Percentiles rank a stretch among this genome's conserved stretches.
phyloP scores from a whole-genome alignment of 2,329 filamentous ascomycete species.

The Epichloe coenophiala region DNA sequence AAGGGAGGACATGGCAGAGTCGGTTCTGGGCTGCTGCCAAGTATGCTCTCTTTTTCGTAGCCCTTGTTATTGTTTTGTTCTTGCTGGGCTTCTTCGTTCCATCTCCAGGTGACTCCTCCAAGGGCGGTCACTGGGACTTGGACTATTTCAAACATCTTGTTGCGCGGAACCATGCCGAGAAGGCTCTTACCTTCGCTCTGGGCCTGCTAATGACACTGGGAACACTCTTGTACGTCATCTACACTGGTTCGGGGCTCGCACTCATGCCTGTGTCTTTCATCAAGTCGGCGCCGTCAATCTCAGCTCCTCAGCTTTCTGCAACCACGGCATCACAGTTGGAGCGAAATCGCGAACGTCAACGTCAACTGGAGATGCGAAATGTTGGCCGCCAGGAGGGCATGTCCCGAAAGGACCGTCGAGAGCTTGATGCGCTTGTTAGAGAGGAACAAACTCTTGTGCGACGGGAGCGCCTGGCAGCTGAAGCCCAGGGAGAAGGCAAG shows the following conservation, averaged over 20 bases:
- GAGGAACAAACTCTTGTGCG: conserved; percentile 89
- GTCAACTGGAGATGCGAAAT: conserved; percentile 78
- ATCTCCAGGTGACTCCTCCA: conserved; percentile 51
- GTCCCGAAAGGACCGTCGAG: conserved; percentile 72
- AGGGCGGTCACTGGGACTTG: conserved; percentile 55
- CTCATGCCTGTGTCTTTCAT: conserved; percentile 82
- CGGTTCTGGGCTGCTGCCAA: conserved; percentile 76
- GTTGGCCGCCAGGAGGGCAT: conserved; percentile 61
- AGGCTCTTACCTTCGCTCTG: conserved; percentile 78
- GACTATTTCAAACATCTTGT: conserved; percentile 86
- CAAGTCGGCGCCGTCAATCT: conserved; percentile 79
- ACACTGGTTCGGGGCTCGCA: conserved; percentile 80
- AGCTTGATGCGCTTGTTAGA: conserved; percentile 73
- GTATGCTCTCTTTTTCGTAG: conserved; percentile 77
- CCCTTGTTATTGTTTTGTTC: conserved; percentile 71
- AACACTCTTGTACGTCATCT: conserved; percentile 72
- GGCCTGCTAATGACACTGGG: conserved; percentile 82
- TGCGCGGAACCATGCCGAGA: conserved; percentile 70
- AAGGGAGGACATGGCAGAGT: conserved; percentile 55
- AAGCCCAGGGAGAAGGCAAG: conserved; percentile 65
- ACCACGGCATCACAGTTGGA: conserved; percentile 71
- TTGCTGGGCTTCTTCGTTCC: conserved; percentile 90
- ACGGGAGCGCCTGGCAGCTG: conserved; percentile 74
- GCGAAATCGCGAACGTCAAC: conserved; percentile 79
- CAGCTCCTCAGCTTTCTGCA: conserved; percentile 63